Evolutionary conservation across 768 basidiomycete genomes (phyloP), one percentile per base, ranked within the genome.

Genomic region (Amanita brunnescens): DNA sequence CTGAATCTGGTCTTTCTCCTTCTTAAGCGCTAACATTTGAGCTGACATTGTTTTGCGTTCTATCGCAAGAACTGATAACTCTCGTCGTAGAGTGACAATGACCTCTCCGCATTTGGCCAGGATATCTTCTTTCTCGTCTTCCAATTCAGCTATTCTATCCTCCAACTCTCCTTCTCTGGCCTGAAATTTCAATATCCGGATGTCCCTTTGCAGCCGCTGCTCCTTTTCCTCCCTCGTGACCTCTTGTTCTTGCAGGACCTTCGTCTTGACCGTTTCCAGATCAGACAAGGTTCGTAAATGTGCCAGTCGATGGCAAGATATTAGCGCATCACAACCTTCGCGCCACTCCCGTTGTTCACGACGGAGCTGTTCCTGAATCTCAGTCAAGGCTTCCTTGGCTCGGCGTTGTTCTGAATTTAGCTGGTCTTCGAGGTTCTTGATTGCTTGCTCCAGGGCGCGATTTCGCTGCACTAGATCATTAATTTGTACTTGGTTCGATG

Each of bases 391-490:
- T 7, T 70, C 66, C 41, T 71, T 74, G 42, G 68, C 63, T 50
- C 75, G 74, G 16, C 62, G 61, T 44, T 67, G 61, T 57, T 80
- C 80, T 23, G 59, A 59, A 2, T 64, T 56, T 26, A 81, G 58
- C 37, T 80, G 76, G 20, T 76, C 74, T 13, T 66, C 60, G 32
- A 87, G 73, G 39, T 75, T 78, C 57, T 76, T 76, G 63, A 75
- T 73, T 3, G 74, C 75, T 54, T 81, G 76, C 51, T 86, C 83
- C 47, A 86, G 73, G 0, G 76, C 77, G 21, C 79, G 79, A 59
- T 78, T 84, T 55, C 80, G 74, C 55, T 83, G 77, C 2, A 87
- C 83, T 47, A 90, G 77, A 38, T 89, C 84, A 44, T 83, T 76
- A 45, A 90, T 86, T 61, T 88, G 85, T 2, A 73, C 65, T 53